A percentile compares a stretch with the other conserved stretches of the same genome.
These are phyloP conservation scores for Tulasnella calospora DNA, from an alignment of 768 basidiomycete species.

Conservation along the genomic window DNA sequence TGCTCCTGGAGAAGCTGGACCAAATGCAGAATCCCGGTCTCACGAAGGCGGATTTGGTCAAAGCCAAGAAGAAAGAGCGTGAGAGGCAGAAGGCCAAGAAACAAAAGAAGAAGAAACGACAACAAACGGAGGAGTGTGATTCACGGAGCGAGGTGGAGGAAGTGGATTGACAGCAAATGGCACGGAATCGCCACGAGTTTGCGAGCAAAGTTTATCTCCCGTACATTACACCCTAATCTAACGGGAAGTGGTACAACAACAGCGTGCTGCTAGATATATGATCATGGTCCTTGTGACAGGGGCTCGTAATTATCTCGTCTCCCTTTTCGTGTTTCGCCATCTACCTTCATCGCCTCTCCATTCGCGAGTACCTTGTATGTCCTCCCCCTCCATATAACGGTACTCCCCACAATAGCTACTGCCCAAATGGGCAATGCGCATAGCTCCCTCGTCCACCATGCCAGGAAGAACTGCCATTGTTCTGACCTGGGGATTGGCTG, in stretches of 20 bases:
- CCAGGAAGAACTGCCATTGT: conserved; percentile 58
- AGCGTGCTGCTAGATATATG: not conserved
- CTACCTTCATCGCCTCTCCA: conserved; percentile 49
- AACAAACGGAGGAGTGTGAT: conserved; percentile 29
- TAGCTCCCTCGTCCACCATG: conserved; percentile 76
- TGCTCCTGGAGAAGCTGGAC: conserved; percentile 77
- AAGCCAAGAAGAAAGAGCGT: conserved; percentile 69
- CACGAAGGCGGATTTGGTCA: conserved; percentile 61
- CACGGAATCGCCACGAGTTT: not conserved
- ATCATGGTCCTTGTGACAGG: conserved; percentile 1
- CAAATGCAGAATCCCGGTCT: conserved; percentile 66
- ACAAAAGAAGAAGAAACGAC: conserved; percentile 58
- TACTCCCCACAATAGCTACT: conserved; percentile 72
- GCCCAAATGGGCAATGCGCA: conserved; percentile 86
- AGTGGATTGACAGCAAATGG: not conserved
- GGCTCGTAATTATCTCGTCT: conserved; percentile 16
- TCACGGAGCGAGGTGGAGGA: not conserved
- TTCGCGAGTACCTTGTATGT: conserved; percentile 68
- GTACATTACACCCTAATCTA: not conserved
- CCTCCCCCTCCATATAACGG: conserved; percentile 83
- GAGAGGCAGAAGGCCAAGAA: conserved; percentile 73
- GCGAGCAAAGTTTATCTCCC: not conserved
- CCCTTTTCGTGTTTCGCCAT: not conserved
- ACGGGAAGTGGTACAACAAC: not conserved
- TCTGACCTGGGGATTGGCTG: conserved; percentile 50